Evolutionary conservation across 2,329 filamentous ascomycete species (phyloP).

Genomic region (Cryphonectria naterciae): DNA sequence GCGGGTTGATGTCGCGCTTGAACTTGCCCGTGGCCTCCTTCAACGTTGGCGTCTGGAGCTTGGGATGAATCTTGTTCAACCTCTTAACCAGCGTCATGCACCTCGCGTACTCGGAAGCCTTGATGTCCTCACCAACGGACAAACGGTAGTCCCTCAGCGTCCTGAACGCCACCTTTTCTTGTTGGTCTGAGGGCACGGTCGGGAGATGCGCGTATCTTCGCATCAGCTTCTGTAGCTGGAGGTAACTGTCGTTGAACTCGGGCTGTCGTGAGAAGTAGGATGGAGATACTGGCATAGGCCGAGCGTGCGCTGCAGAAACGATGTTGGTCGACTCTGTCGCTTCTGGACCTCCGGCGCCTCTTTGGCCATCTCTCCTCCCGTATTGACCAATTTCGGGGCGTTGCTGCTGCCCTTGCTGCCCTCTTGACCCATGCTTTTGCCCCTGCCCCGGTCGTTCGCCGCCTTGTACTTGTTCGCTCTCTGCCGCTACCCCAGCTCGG

Average conservation of each 20-base stretch:
- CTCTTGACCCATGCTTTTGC: not conserved
- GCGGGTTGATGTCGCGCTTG: slow-evolving; percentile 74
- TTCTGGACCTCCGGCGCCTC: not conserved
- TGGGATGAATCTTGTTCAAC: slow-evolving; percentile 83
- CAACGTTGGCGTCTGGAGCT: slow-evolving; percentile 73
- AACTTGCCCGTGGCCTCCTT: slow-evolving; percentile 67
- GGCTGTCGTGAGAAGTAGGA: slow-evolving; percentile 95
- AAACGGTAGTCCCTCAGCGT: slow-evolving; percentile 76
- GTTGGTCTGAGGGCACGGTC: slow-evolving; percentile 64
- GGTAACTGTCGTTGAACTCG: slow-evolving; percentile 81
- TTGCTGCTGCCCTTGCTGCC: not conserved
- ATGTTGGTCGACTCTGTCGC: not conserved
- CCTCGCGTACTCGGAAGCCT: slow-evolving; percentile 76
- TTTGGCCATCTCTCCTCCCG: not conserved
- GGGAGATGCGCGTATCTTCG: slow-evolving; percentile 77
- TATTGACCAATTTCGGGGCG: not conserved
- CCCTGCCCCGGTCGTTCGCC: not conserved
- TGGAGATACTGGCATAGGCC: slow-evolving; percentile 80
- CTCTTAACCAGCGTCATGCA: slow-evolving; percentile 77
- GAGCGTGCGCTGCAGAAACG: slow-evolving; percentile 52
- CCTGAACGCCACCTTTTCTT: slow-evolving; percentile 79
- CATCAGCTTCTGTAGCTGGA: slow-evolving; percentile 73
- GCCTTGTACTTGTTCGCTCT: not conserved
- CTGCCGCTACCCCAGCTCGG: not conserved
- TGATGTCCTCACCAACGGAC: slow-evolving; percentile 71